These are phyloP conservation scores for Melanogaster broomeanus DNA, from an alignment of 768 basidiomycete species.

Conservation along the genomic window DNA sequence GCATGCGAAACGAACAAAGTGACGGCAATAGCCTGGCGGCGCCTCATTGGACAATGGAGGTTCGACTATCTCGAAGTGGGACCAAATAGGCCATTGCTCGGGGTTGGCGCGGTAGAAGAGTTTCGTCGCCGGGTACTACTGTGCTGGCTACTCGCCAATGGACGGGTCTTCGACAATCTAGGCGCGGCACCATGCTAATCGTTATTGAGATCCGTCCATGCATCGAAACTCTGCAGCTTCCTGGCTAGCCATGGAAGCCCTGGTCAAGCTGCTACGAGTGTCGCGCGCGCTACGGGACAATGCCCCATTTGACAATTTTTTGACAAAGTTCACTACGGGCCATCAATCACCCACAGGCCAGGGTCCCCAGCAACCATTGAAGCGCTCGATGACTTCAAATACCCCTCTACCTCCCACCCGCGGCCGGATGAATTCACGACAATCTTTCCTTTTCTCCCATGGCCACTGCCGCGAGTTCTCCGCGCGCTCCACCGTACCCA, in stretches of 20 bases:
- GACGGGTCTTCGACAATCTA: too few species aligned
- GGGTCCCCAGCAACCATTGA: background rate
- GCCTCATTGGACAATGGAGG: background rate
- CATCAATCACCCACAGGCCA: background rate
- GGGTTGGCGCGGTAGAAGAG: background rate
- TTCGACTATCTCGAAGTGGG: background rate
- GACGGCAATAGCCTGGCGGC: conserved; percentile 1
- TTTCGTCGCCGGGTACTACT: too few species aligned
- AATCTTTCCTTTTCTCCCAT: conserved; percentile 1
- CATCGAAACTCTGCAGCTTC: too few species aligned
- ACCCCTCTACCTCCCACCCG: background rate
- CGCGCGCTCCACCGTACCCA: conserved; percentile 17
- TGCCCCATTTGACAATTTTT: background rate
- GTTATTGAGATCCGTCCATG: too few species aligned
- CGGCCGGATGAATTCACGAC: background rate
- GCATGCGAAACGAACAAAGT: background rate
- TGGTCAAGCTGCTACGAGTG: too few species aligned
- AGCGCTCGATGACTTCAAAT: too few species aligned
- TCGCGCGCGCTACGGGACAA: background rate
- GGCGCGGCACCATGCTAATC: too few species aligned
- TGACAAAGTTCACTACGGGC: background rate
- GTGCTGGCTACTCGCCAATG: too few species aligned
- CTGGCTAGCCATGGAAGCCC: too few species aligned
- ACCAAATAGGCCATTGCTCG: background rate
- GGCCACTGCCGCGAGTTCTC: conserved; percentile 21